These are phyloP conservation scores for Smittium culicis DNA, from an alignment of 371 early-diverging fungal species.

Conservation along the genomic window DNA sequence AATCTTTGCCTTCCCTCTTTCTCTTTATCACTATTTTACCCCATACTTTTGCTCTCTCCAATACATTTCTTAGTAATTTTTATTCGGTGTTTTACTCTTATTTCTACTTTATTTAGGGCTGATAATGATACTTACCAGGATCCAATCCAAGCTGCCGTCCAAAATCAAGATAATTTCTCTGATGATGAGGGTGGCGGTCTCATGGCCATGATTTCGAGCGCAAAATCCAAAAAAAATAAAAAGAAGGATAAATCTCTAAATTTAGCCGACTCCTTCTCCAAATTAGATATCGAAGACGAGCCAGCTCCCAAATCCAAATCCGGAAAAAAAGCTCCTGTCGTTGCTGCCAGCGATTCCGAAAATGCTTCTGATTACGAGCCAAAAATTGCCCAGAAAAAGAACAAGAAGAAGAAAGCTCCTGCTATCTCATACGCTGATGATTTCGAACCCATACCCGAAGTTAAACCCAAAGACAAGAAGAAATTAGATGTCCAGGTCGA, in stretches of 20 bases:
- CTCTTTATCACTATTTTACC: too few relatives aligned
- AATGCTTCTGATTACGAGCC: slow-evolving; percentile 2
- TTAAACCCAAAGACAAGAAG: slow-evolving; percentile 10
- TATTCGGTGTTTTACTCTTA: neutral
- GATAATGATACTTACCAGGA: slow-evolving; percentile 17
- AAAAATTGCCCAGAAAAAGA: slow-evolving; percentile 19
- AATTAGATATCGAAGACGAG: slow-evolving; percentile 11
- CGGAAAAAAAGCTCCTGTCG: slow-evolving; percentile 12
- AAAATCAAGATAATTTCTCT: neutral
- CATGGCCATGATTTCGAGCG: slow-evolving; percentile 14
- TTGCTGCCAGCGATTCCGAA: slow-evolving; percentile 2
- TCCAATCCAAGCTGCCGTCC: slow-evolving; percentile 4
- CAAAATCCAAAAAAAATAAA: slow-evolving; percentile 34
- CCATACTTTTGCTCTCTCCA: too few relatives aligned
- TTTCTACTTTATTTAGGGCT: slow-evolving; percentile 8
- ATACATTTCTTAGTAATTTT: neutral
- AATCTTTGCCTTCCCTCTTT: neutral
- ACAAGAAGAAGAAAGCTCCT: slow-evolving; percentile 19
- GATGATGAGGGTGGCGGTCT: slow-evolving; percentile 13
- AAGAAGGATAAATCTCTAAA: slow-evolving; percentile 16
- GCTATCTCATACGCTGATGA: slow-evolving; percentile 12
- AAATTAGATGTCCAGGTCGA: neutral
- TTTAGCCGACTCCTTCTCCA: slow-evolving; percentile 14
- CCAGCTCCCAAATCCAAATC: slow-evolving; percentile 12
- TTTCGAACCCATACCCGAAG: slow-evolving; percentile 1